Base-by-base conservation (phyloP, 108 stramenopile species). In the Phaeodactylum tricornutum region DNA sequence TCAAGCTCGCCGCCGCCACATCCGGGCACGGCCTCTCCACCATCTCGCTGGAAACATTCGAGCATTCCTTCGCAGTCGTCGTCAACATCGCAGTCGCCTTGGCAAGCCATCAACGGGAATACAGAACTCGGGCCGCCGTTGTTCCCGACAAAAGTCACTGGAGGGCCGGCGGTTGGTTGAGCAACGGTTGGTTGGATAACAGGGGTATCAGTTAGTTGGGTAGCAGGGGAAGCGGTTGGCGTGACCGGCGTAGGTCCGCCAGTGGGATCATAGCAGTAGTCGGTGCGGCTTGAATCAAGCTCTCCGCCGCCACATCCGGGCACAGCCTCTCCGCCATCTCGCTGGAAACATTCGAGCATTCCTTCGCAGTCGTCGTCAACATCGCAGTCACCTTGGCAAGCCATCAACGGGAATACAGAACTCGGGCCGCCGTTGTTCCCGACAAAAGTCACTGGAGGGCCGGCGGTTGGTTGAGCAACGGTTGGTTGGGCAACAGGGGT, bases 1-100 rank as follows among this genome's bases (percentile, higher is more conserved):
- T 56, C 53, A 15, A 32, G 22, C 29, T 48, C 47, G 12, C 66
- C 75, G 17, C 75, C 79, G 14, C n/a, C 12, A 41, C 79, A 81
- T 25, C 69, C 72, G 11, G 74, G 79, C 16, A 81, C 72, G 2
- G 48, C 20, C 12, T 70, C 69, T 24, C 22, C 29, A 19, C 39
- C 39, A 19, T 17, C 32, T n/a, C 72, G 49, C 29, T 70, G 57
- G 43, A 57, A 58, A 42, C 79, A 81, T 17, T 38, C 36, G 19
- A 81, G 49, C 7, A 59, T 62, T 23, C 26, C 21, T 6, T 16
- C 38, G 48, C 79, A 81, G 27, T 74, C 67, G 29, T 20, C 26
- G 29, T 68, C 67, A 5, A 39, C 24, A 29, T 73, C 72, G 28
- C 72, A 73, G 41, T 73, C 72, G 19, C 66, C 67, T 35, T 63